These are phyloP conservation scores for Penicillium herquei DNA, from an alignment of 495 filamentous ascomycete species.

Conservation along the genomic window DNA sequence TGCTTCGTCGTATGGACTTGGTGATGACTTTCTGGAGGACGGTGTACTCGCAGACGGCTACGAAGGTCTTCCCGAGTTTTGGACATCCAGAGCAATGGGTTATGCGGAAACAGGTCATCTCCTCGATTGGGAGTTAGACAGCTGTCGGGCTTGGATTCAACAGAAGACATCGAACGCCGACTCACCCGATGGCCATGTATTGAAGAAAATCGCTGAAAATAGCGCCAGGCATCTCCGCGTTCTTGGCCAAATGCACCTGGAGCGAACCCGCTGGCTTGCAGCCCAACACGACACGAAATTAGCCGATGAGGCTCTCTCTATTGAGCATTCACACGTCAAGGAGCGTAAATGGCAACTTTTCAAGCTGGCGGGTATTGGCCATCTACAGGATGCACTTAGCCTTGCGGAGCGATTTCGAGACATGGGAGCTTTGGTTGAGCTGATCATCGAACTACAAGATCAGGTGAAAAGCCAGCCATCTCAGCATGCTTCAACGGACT, in stretches of 20 bases:
- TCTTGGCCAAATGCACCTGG: slow-evolving; percentile 57
- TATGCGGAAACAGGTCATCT: slow-evolving; percentile 52
- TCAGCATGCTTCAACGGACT: slow-evolving; percentile 6
- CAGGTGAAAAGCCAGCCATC: slow-evolving; percentile 29
- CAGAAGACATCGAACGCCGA: slow-evolving; percentile 29
- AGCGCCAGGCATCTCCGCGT: slow-evolving; percentile 56
- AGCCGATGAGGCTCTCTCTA: slow-evolving; percentile 41
- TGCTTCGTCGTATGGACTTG: slow-evolving; percentile 66
- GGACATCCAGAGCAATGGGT: slow-evolving; percentile 61
- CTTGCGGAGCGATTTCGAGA: slow-evolving; percentile 74
- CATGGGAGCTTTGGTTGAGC: slow-evolving; percentile 66
- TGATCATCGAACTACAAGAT: slow-evolving; percentile 50
- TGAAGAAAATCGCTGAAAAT: slow-evolving; percentile 50
- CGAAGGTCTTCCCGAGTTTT: slow-evolving; percentile 68
- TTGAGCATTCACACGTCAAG: slow-evolving; percentile 48
- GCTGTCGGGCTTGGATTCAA: slow-evolving; percentile 41
- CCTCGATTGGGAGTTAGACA: slow-evolving; percentile 45
- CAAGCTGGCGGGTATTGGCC: slow-evolving; percentile 65
- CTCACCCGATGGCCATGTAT: slow-evolving; percentile 30
- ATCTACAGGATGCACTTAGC: slow-evolving; percentile 63
- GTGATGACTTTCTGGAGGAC: slow-evolving; percentile 59
- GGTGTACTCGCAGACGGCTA: slow-evolving; percentile 63
- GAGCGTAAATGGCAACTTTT: slow-evolving; percentile 59
- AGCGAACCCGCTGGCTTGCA: slow-evolving; percentile 61
- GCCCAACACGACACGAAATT: slow-evolving; percentile 47